Evolutionary conservation across 2,329 filamentous ascomycete species (phyloP).

Genomic region (Fusarium caatingaense): DNA sequence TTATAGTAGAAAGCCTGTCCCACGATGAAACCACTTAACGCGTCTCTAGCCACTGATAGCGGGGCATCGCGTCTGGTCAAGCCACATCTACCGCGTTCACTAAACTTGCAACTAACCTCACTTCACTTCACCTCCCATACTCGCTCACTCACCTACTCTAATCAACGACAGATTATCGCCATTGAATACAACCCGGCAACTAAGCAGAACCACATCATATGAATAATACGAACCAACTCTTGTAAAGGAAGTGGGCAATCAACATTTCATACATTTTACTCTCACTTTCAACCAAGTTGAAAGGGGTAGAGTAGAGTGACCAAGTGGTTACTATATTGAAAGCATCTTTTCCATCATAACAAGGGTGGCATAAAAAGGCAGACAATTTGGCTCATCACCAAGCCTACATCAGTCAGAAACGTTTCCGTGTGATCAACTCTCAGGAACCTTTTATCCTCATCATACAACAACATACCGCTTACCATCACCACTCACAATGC

Average conservation of each 20-base stretch:
- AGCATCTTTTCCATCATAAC: not conserved
- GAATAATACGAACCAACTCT: not conserved
- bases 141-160: constrained; percentile 6
- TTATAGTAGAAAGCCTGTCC: not conserved
- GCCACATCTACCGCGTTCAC: constrained; percentile 38
- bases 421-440: not conserved
- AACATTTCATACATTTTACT: not conserved
- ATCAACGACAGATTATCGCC: constrained; percentile 10
- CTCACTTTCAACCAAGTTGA: not conserved
- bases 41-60: constrained; percentile 41
- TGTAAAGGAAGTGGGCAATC: not conserved
- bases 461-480: not conserved
- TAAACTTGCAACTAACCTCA: constrained; percentile 32
- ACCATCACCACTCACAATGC: constrained; percentile 55
- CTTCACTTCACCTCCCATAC: constrained; percentile 2
- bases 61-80: constrained; percentile 47
- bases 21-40: constrained; percentile 45
- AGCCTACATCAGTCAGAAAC: not conserved
- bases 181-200: not conserved
- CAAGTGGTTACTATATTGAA: constrained; percentile 34
- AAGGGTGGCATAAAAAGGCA: not conserved
- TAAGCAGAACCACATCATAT: not conserved
- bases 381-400: not conserved
- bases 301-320: constrained; percentile 22
- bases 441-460: not conserved